A percentile compares a stretch with the other conserved stretches of the same genome.
Conservation (phyloP, 805 yeast genomes). For the Candida boleticola region DNA sequence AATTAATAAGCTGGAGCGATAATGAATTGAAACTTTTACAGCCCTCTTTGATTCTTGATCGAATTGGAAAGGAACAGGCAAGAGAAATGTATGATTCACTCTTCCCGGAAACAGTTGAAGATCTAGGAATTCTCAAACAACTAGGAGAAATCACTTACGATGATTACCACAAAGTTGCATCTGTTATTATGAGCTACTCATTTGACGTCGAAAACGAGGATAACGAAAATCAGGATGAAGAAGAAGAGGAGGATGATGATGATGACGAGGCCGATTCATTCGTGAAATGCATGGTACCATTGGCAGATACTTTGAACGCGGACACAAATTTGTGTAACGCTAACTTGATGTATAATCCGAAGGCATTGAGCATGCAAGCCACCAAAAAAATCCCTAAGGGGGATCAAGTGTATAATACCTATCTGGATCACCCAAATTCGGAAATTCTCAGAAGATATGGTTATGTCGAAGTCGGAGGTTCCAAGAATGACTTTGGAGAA, state of each 20-base stretch:
- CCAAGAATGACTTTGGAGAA: constrained; percentile 81
- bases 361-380: constrained; percentile 67
- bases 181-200: constrained; percentile 83
- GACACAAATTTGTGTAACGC: constrained; percentile 80
- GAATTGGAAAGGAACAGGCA: constrained; percentile 73
- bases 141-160: constrained; percentile 40
- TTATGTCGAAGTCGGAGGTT: constrained; percentile 73
- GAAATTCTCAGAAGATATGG: constrained; percentile 91
- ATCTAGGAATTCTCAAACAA: constrained; percentile 12
- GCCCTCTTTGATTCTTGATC: constrained; percentile 68
- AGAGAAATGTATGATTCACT: constrained; percentile 48
- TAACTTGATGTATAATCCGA: constrained; percentile 51
- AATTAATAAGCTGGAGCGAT: constrained; percentile 77
- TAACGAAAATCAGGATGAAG: constrained; percentile 26
- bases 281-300: constrained; percentile 84
- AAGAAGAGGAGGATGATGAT: constrained; percentile 18
- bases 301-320: constrained; percentile 89
- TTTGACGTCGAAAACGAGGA: constrained; percentile 70
- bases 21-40: constrained; percentile 53
- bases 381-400: constrained; percentile 57
- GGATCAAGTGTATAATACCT: constrained; percentile 81
- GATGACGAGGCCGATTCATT: constrained; percentile 29
- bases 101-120: neutral
- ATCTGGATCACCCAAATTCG: constrained; percentile 89
- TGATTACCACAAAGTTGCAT: constrained; percentile 70